Base-by-base conservation (phyloP, 2,329 filamentous ascomycete genomes). In the Aspergillus carbonarius region DNA sequence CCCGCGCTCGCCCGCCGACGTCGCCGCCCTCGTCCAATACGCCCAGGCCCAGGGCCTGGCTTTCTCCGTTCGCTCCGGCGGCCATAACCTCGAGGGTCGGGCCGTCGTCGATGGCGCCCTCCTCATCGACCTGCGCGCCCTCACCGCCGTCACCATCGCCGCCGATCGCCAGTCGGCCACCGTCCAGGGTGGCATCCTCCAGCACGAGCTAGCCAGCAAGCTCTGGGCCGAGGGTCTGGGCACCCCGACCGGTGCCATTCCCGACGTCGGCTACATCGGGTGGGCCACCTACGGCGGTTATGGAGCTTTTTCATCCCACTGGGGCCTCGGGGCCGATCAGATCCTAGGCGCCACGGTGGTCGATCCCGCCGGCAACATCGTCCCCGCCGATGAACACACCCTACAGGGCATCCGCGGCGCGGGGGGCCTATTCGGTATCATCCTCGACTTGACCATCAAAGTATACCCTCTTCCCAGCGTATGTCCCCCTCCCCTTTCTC, bases 271-370 rank as follows among this genome's bases (percentile, higher is more conserved):
- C 7, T 76, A 71, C 39, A 66, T 71, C 1, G 72, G 74, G 1
- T 78, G 76, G 75, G 69, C 71, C 8, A 70, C 66, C 8, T 65
- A 68, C 8, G 75, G 74, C 5, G 74, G 75, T 1, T 76, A 76
- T 56, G 76, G 75, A 2, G 62, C 68, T 0, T 68, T 73, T 20
- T 63, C 65, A 2, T 58, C 63, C 0, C 44, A 51, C 1, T 70
- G 64, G 54, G 76, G 76, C 3, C 55, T 77, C 0, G 75, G 75
- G 0, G 68, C 69, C 8, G 76, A 78, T 55, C 72, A 78, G 60
- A 76, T 78, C 15, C 39, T 78, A 1, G 69, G 65, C 0, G 66
- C 66, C 0, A 63, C 46, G 2, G 20, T 68, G 1, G 58, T 67
- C 1, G 54, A 61, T 15, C 44, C 60, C 2, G 7, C 59, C 5